A percentile compares a stretch with the other conserved stretches of the same genome.
phyloP scores from a whole-genome alignment of 768 basidiomycete genomes.

The Lentinula raphanica region DNA sequence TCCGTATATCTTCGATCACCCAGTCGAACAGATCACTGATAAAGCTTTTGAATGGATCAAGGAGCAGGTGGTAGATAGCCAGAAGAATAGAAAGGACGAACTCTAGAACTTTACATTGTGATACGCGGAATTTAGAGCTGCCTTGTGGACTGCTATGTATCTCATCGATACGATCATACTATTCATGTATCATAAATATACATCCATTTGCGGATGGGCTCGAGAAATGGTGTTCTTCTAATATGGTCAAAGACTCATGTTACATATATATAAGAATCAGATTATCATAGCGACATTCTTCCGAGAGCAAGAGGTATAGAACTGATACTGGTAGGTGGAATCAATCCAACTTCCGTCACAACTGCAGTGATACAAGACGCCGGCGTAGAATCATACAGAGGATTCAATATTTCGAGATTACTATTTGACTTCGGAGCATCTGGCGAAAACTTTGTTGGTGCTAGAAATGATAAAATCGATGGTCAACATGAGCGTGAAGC shows the following conservation, averaged over 20 bases:
- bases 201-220: too few species aligned
- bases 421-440: constrained; percentile 29
- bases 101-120: constrained; percentile 15
- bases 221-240: neutral
- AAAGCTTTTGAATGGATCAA: constrained; percentile 66
- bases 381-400: constrained; percentile 92
- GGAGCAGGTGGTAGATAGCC: constrained; percentile 39
- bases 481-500: neutral
- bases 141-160: too few species aligned
- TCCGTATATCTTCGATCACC: constrained; percentile 76
- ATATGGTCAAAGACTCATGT: neutral
- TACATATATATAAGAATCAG: neutral
- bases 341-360: constrained; percentile 94
- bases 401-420: constrained; percentile 75
- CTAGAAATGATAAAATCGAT: constrained; percentile 20
- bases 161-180: too few species aligned
- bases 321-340: constrained; percentile 87
- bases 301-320: constrained; percentile 74
- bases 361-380: constrained; percentile 91
- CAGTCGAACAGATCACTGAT: constrained; percentile 70
- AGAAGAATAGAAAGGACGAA: constrained; percentile 23
- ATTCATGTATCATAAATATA: too few species aligned
- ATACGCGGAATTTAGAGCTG: neutral
- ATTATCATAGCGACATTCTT: constrained; percentile 34
- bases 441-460: constrained; percentile 32